Percentiles rank a stretch among this genome's conserved stretches.
Conservation (phyloP, 2,329 filamentous ascomycete species). For the Cladophialophora exuberans region DNA sequence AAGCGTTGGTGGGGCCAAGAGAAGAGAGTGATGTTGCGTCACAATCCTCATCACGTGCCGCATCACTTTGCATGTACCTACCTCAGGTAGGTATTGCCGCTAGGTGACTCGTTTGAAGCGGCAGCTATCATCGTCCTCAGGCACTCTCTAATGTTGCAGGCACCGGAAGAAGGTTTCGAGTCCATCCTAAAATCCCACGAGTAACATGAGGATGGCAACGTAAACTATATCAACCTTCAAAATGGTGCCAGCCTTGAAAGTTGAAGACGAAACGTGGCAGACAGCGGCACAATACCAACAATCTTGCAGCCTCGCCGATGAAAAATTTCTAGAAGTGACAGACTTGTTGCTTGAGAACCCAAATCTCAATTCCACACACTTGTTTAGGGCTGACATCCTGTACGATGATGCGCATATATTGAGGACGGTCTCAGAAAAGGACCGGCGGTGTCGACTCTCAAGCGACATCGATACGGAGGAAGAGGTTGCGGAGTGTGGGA, state of each 20-base stretch:
- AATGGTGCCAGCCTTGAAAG: not conserved
- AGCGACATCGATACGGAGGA: not conserved
- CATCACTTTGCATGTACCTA: too few species aligned
- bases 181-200: too few species aligned
- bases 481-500: not conserved
- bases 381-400: conserved; percentile 65
- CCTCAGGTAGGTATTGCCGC: too few species aligned
- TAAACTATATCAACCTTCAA: too few species aligned
- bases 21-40: too few species aligned
- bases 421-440: conserved; percentile 40
- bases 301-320: conserved; percentile 26
- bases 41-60: too few species aligned
- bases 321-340: conserved; percentile 53
- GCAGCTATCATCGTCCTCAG: too few species aligned
- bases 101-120: too few species aligned
- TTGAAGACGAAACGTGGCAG: conserved; percentile 6
- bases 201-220: too few species aligned
- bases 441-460: conserved; percentile 26
- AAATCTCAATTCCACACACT: conserved; percentile 60
- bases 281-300: conserved; percentile 17
- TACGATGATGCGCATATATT: conserved; percentile 53
- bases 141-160: too few species aligned
- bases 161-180: too few species aligned
- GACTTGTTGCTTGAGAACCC: conserved; percentile 55
- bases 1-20: too few species aligned